Evolutionary conservation across 768 basidiomycete species (phyloP).

Genomic region (Cystofilobasidium macerans): DNA sequence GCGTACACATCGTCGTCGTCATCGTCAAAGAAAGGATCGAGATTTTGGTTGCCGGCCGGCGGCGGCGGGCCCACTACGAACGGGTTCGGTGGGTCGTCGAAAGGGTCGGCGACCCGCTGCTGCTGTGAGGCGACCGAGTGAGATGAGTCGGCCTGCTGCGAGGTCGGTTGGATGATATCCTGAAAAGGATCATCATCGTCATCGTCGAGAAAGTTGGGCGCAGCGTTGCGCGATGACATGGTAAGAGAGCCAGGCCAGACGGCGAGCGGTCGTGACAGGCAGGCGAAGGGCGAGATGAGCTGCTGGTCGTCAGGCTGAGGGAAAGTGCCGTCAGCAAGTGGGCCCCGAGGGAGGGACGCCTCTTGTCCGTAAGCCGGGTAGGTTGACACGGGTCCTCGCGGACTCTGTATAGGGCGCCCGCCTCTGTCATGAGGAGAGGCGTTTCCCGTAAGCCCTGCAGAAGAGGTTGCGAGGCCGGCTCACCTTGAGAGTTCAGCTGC

Average conservation of each 20-base stretch:
- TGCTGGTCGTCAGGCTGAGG: no score
- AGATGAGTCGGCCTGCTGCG: background rate
- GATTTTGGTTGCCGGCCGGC: background rate
- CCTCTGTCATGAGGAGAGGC: no score
- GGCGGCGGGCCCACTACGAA: background rate
- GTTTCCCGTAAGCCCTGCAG: no score
- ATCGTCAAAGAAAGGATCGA: slow-evolving; percentile 13
- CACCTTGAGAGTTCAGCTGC: no score
- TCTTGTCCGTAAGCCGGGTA: no score
- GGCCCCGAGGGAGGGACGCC: no score
- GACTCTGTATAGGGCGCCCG: no score
- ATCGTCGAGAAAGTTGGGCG: slow-evolving; percentile 10
- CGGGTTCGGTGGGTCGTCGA: background rate
- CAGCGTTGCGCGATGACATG: slow-evolving; percentile 1
- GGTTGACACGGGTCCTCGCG: no score
- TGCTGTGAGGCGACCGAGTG: background rate
- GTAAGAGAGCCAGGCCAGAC: background rate
- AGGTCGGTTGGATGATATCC: slow-evolving; percentile 19
- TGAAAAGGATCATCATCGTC: slow-evolving; percentile 24
- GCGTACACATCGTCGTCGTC: slow-evolving; percentile 30
- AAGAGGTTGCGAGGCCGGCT: no score
- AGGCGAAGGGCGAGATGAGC: no score
- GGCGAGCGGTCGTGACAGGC: no score
- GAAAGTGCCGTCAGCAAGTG: no score
- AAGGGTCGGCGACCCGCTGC: background rate